Conservation (phyloP, 345 rosid species). For the Stellera chamaejasme region DNA sequence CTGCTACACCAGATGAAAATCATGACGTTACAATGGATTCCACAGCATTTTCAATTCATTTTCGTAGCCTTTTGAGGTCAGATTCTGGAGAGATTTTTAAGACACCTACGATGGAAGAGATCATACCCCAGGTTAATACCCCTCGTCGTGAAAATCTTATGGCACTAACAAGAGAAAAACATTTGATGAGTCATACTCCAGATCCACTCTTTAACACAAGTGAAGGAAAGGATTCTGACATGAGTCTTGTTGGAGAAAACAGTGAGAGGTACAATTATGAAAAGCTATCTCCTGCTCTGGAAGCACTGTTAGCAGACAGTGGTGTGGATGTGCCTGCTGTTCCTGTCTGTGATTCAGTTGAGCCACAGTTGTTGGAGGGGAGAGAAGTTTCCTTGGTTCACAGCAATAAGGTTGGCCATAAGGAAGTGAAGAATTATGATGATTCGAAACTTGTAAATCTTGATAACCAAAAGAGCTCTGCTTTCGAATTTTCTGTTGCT, state of each 20-base stretch:
- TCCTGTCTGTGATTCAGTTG: conserved; percentile 18
- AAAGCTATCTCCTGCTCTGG: conserved; percentile 58
- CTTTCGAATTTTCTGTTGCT: conserved; percentile 17
- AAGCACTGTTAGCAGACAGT: conserved; percentile 58
- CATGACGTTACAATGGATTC: conserved; percentile 93
- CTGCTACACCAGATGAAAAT: conserved; percentile 58
- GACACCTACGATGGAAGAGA: conserved; percentile 53
- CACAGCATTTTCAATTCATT: conserved; percentile 88
- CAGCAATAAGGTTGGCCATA: conserved; percentile 11
- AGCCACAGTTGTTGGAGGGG: conserved; percentile 10
- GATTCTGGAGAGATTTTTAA: conserved; percentile 43
- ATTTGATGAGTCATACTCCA: conserved; percentile 25
- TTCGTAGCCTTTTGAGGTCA: conserved; percentile 64
- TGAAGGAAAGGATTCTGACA: conserved; percentile 72
- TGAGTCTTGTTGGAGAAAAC: conserved; percentile 80
- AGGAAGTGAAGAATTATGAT: conserved; percentile 11
- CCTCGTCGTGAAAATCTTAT: conserved; percentile 47
- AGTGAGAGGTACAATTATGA: conserved; percentile 53
- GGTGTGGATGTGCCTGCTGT: conserved; percentile 22
- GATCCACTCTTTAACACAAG: conserved; percentile 13
- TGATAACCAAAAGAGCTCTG: conserved; percentile 20
- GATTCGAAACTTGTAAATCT: conserved; percentile 15
- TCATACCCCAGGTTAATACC: conserved; percentile 29
- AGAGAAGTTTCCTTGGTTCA: conserved; percentile 16
- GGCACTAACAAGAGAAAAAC: conserved; percentile 48